A percentile compares a stretch with the other conserved stretches of the same genome.
Conservation (phyloP, 2,329 filamentous ascomycete genomes). For the Myriangium duriaei region DNA sequence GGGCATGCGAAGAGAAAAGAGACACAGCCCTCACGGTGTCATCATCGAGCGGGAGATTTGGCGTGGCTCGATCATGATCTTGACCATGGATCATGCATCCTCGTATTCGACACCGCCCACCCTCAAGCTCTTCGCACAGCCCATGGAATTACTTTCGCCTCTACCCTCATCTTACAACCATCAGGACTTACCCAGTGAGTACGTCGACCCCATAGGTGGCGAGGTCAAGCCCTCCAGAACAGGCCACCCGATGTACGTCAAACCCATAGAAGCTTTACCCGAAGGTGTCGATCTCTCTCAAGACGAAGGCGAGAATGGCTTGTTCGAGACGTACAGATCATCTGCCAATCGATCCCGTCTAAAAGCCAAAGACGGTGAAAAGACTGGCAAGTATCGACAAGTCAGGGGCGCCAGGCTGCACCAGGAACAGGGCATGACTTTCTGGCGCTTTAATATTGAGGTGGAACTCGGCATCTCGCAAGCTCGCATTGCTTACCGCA, state of each 20-base stretch:
- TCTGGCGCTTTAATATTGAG: constrained; percentile 95
- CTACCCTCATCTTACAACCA: constrained; percentile 52
- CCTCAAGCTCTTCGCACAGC: constrained; percentile 74
- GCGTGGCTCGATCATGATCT: constrained; percentile 91
- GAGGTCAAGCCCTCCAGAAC: constrained; percentile 74
- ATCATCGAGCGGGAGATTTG: constrained; percentile 61
- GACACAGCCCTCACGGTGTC: constrained; percentile 15
- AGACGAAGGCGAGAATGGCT: constrained; percentile 65
- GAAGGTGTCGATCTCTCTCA: constrained; percentile 67
- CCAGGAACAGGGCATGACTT: constrained; percentile 74
- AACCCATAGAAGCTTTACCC: constrained; percentile 74
- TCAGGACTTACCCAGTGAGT: constrained; percentile 57
- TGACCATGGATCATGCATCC: constrained; percentile 73
- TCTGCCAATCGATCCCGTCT: constrained; percentile 33
- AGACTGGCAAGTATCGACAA: constrained; percentile 67
- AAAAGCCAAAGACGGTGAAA: constrained; percentile 60
- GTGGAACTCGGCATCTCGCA: constrained; percentile 69
- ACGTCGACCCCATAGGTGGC: constrained; percentile 80
- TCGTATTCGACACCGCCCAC: constrained; percentile 68
- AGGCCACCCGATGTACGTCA: constrained; percentile 76
- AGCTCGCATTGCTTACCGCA: constrained; percentile 83
- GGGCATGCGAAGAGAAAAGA: constrained; percentile 56
- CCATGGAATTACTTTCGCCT: constrained; percentile 67
- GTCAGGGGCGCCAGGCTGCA: constrained; percentile 73
- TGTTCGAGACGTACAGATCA: constrained; percentile 51